Base-by-base conservation (phyloP, 2,329 filamentous ascomycete species). In the Xylariaceae sp. region DNA sequence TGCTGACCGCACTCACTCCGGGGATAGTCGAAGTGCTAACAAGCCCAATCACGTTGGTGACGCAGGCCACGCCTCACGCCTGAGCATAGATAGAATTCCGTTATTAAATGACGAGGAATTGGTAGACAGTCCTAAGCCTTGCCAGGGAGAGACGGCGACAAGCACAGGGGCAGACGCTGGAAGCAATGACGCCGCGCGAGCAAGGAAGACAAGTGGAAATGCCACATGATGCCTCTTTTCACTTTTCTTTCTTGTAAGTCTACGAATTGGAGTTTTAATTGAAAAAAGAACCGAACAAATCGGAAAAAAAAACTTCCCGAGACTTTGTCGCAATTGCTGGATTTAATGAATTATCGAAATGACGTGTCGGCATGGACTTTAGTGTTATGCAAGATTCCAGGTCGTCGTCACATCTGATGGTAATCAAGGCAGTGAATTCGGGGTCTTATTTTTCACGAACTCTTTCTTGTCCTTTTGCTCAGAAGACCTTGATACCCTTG, bases 81-180 rank as follows among this genome's bases (percentile, higher is more conserved):
- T 67, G 35, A 70, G 71, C 46, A 66, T 85, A 1, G 81, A 85
- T 57, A 72, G 74, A 19, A 85, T 86, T 46, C 81, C 83, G 2
- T 67, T 85, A 32, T 69, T 86, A 12, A 75, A 71, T 35, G 78
- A 80, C 12, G 76, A 81, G 51, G 65, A 66, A 42, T 63, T 62
- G 8, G 62, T 60, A 5, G 52, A 57, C 19, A 11, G 3, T 29
- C 35, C 47, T 29, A 51, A 55, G 39, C 11, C 35, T 19, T 35
- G 49, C 1, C 48, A 57, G 37, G 57, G 47, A 31, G 55, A 56
- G 35, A 64, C 65, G 35, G 64, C 65, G 2, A 65, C 60, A 11
- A 67, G 72, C 4, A 77, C 74, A 1, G 73, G 75, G 2, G 62
- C 76, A 37, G 78, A 81, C 51, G 69, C 67, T 1, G 70, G 72